Evolutionary conservation across 2,329 filamentous ascomycete species (phyloP), one percentile per base, ranked within the genome.

Genomic region (Alternaria gansuensis): DNA sequence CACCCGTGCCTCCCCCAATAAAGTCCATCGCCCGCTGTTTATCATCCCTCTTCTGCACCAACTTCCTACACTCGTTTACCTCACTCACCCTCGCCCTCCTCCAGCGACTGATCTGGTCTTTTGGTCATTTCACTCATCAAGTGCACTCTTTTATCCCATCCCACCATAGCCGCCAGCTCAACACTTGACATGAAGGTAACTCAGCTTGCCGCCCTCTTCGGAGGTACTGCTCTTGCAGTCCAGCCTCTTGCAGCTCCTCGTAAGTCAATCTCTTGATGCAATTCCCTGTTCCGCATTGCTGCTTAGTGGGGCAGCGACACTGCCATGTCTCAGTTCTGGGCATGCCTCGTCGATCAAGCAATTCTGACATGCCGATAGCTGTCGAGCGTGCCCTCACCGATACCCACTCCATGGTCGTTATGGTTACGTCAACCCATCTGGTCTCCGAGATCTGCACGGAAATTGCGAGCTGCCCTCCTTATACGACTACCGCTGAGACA

Each of bases 391-490:
- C 63, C 34, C 39, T 62, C 28, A 62, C 41, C 33, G 75, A 74
- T 36, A 68, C 74, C 50, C 72, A 73, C 26, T 72, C 73, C 52
- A 77, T 74, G 28, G 77, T 78, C 44, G 66, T 78, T 63, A 78
- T 76, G 66, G 57, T 68, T 48, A 81, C 79, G 46, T 73, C 72
- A 49, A 67, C 75, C 54, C 67, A 76, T 61, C 79, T 78, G 41
- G 69, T 81, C 66, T 75, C 70, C 63, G 70, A 75, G 64, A 81
- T 79, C 67, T 72, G 73, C n/a, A 64, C 77, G 21, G 69, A 65
- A 44, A 67, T 64, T 23, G 58, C 57, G 44, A 63, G 75, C 64
- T 82, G 80, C 63, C 79, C 79, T 31, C 66, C 68, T 39, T 66
- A 72, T 44, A 69, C 69, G 23, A 72, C 75, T 21, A 70, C 73